Evolutionary conservation across 2,329 filamentous ascomycete genomes (phyloP).

Genomic region (Neofusicoccum kwambonambiense): DNA sequence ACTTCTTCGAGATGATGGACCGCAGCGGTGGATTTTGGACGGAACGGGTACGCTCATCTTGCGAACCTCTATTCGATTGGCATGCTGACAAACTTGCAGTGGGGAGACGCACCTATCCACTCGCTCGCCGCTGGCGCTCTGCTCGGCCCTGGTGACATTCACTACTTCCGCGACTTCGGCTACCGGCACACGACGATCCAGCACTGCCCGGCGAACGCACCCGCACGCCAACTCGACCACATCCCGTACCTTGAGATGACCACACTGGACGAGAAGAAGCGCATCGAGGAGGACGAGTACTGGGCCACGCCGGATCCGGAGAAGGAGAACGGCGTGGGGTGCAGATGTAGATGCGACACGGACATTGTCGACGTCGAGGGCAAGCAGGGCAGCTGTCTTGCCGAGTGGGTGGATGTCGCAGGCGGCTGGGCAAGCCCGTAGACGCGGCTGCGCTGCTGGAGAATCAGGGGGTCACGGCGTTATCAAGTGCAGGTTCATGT

Average conservation of each 20-base stretch:
- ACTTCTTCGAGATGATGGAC: conserved; percentile 99
- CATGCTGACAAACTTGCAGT: conserved; percentile 58
- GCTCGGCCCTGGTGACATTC: conserved; percentile 77
- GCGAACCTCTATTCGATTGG: no score
- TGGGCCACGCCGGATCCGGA: conserved; percentile 85
- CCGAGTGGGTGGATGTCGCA: conserved; percentile 96
- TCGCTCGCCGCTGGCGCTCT: conserved; percentile 92
- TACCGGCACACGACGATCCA: conserved; percentile 99
- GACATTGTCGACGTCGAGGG: conserved; percentile 97
- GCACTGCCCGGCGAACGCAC: conserved; percentile 95
- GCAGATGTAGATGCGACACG: conserved; percentile 93
- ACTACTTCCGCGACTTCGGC: conserved; percentile 98
- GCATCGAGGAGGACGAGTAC: conserved; percentile 90
- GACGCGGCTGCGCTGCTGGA: conserved; percentile 14
- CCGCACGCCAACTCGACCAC: conserved; percentile 77
- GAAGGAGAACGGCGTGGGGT: conserved; percentile 95
- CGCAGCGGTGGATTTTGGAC: conserved; percentile 98
- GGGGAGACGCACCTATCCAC: conserved; percentile 98
- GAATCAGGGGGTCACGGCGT: conserved; percentile 13
- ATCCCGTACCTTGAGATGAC: conserved; percentile 80
- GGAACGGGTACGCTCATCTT: conserved; percentile 70
- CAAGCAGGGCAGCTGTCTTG: conserved; percentile 91
- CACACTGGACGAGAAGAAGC: conserved; percentile 76
- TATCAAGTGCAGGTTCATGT: conserved; percentile 18
- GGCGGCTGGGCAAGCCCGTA: conserved; percentile 79